Percentiles rank a stretch among this genome's conserved stretches.
Conservation (phyloP, 306 rosid genomes). For the Acacia confusa region DNA sequence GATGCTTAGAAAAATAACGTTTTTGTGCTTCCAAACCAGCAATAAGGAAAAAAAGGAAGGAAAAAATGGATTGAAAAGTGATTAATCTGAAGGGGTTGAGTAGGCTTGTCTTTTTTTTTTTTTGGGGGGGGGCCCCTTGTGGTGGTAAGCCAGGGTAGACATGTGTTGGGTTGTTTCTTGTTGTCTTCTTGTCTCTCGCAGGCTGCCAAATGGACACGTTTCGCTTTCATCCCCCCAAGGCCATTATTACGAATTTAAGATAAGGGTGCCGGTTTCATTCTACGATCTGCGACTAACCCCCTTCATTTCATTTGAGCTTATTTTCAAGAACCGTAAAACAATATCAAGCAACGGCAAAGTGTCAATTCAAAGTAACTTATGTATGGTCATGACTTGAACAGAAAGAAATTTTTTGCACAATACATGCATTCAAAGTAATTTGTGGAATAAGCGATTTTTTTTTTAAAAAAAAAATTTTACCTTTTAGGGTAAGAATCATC, state of each 20-base stretch:
- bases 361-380: background rate
- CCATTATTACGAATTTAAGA: conserved; percentile 22
- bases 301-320: conserved; percentile 31
- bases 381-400: background rate
- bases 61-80: background rate
- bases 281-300: conserved; percentile 24
- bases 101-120: too few species aligned
- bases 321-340: conserved; percentile 14
- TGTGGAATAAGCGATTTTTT: background rate
- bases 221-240: conserved; percentile 32
- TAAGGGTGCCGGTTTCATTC: conserved; percentile 27
- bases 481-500: background rate
- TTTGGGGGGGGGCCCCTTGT: conserved; percentile 36
- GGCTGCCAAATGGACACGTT: conserved; percentile 33
- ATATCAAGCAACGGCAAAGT: background rate
- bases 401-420: background rate
- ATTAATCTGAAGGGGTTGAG: conserved; percentile 20
- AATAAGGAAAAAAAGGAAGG: background rate
- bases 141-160: conserved; percentile 17
- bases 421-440: background rate
- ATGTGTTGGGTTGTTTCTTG: conserved; percentile 46
- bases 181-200: conserved; percentile 34
- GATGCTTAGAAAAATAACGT: too few species aligned
- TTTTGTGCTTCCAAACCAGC: too few species aligned
- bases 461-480: background rate